These are phyloP conservation scores for Schoenoplectus tabernaemontani DNA, from an alignment of 202 grass and related monocot genomes.

Conservation along the genomic window DNA sequence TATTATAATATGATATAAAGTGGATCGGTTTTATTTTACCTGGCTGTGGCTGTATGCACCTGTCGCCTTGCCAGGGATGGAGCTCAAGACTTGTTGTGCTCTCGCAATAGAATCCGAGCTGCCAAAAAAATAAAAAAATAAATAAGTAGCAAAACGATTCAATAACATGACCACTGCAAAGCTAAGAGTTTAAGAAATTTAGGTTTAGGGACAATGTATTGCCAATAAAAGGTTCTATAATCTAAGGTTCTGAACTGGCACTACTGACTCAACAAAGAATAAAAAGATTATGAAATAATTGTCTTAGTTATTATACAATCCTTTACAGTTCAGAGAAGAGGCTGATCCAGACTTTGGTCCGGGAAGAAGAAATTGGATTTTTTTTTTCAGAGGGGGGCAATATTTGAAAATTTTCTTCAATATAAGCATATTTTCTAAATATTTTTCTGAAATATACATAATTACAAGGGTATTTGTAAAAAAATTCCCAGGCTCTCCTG, in stretches of 20 bases:
- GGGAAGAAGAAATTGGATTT: too few species aligned
- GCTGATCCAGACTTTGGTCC: too few species aligned
- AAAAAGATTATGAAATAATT: neutral
- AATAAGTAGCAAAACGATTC: too few species aligned
- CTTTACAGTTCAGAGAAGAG: neutral
- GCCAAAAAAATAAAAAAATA: neutral
- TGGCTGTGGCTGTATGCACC: constrained; percentile 95
- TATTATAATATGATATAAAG: neutral
- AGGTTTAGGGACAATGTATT: neutral
- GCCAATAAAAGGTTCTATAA: neutral
- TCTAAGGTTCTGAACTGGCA: too few species aligned
- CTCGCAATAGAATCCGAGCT: constrained; percentile 84
- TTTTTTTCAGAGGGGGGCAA: too few species aligned
- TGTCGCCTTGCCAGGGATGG: constrained; percentile 81
- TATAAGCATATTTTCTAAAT: too few species aligned
- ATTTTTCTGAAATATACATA: too few species aligned
- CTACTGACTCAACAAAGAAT: neutral
- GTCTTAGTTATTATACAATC: neutral
- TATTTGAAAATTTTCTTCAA: too few species aligned
- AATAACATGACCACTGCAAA: neutral
- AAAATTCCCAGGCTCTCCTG: too few species aligned
- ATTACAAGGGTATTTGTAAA: too few species aligned
- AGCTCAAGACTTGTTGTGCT: constrained; percentile 53
- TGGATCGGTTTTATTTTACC: constrained; percentile 29
- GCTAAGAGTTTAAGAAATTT: neutral